phyloP scores from a whole-genome alignment of 1,284 basidiomycete species.

The Fomes fomentarius region DNA sequence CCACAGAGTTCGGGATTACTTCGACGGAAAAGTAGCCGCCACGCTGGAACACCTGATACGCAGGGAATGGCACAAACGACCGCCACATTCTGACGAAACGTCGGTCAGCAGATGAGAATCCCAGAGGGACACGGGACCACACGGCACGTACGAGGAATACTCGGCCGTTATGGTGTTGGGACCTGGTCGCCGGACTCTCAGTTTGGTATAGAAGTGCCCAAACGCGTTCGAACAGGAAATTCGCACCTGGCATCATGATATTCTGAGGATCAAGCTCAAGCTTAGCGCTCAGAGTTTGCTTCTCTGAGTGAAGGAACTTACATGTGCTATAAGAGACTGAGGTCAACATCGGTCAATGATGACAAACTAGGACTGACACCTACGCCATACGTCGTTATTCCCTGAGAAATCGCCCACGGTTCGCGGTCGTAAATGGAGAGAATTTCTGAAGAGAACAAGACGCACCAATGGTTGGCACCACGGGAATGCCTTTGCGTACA shows the following conservation, averaged over 20 bases:
- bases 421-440: slow-evolving; percentile 7
- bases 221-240: background rate
- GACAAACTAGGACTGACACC: slow-evolving; percentile 36
- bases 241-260: slow-evolving; percentile 64
- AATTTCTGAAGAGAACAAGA: slow-evolving; percentile 13
- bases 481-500: slow-evolving; percentile 69
- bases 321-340: slow-evolving; percentile 55
- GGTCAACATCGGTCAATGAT: slow-evolving; percentile 5
- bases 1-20: slow-evolving; percentile 77
- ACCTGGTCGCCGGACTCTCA: slow-evolving; percentile 43
- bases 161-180: slow-evolving; percentile 82
- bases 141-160: slow-evolving; percentile 62
- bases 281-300: slow-evolving; percentile 7
- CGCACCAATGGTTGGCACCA: slow-evolving; percentile 83
- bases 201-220: slow-evolving; percentile 1
- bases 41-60: slow-evolving; percentile 80
- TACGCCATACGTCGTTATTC: slow-evolving; percentile 90
- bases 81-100: slow-evolving; percentile 72
- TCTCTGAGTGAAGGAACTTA: slow-evolving; percentile 36
- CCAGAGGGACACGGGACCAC: slow-evolving; percentile 2
- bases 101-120: slow-evolving; percentile 15
- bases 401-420: slow-evolving; percentile 43
- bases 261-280: slow-evolving; percentile 45
- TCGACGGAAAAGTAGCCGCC: slow-evolving; percentile 88
- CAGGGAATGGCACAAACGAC: slow-evolving; percentile 81